These are phyloP conservation scores for Rhododendron griersonianum DNA, from an alignment of 148 eudicot genomes.

Conservation along the genomic window DNA sequence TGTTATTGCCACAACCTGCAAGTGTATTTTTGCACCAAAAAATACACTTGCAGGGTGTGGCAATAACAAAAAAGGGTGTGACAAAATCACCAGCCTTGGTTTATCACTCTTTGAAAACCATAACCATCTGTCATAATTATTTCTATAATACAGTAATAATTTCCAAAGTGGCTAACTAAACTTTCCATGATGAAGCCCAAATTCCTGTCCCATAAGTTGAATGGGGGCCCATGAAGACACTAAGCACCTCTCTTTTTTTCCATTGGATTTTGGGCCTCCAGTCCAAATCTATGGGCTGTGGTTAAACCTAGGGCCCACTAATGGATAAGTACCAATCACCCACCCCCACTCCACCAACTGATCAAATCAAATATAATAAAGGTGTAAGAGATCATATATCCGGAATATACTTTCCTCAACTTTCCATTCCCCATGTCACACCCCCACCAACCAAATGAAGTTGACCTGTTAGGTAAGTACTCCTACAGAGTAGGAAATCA, in stretches of 20 bases:
- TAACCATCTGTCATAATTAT: not conserved
- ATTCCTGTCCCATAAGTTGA: not conserved
- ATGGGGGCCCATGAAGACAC: not conserved
- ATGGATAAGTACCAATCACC: not conserved
- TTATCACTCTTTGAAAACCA: not conserved
- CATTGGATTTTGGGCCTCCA: not conserved
- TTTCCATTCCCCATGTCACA: not conserved
- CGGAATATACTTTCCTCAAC: conserved; percentile 6
- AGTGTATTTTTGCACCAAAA: too few relatives aligned
- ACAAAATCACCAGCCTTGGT: too few relatives aligned
- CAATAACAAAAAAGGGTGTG: too few relatives aligned
- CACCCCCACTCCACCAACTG: not conserved
- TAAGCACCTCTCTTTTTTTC: not conserved
- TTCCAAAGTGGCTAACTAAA: not conserved
- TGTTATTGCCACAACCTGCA: too few relatives aligned
- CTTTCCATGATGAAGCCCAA: not conserved
- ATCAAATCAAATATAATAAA: not conserved
- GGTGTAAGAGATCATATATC: not conserved
- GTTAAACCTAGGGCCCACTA: not conserved
- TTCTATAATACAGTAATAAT: not conserved
- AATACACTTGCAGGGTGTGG: too few relatives aligned
- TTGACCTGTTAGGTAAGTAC: not conserved
- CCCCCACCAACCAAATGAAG: conserved; percentile 6
- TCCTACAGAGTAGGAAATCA: not conserved
- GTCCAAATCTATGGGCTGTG: not conserved